phyloP scores from a whole-genome alignment of 257 asterid genomes.

The Vinca minor region DNA sequence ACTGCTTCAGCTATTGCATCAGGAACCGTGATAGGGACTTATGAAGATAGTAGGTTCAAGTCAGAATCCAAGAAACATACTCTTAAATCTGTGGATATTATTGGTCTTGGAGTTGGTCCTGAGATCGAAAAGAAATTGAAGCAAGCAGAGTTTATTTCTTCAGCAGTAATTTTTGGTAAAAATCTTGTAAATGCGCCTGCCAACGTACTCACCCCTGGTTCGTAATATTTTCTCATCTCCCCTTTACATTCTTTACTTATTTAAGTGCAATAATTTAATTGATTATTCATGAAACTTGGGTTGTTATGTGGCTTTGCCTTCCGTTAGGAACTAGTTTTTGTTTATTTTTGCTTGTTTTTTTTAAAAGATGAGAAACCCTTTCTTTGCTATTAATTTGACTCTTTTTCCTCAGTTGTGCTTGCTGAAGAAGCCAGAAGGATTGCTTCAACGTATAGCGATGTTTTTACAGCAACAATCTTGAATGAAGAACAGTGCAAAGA shows the following conservation, averaged over 20 bases:
- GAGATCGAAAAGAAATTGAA: conserved; percentile 79
- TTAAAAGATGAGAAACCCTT: background rate
- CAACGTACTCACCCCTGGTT: conserved; percentile 94
- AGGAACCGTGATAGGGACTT: conserved; percentile 73
- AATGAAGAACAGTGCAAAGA: conserved; percentile 89
- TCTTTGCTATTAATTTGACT: conserved; percentile 5
- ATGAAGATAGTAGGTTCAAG: conserved; percentile 83
- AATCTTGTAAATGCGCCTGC: conserved; percentile 97
- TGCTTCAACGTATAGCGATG: conserved; percentile 75
- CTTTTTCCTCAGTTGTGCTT: conserved; percentile 53
- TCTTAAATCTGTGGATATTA: conserved; percentile 68
- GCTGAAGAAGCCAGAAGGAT: conserved; percentile 80
- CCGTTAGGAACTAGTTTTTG: background rate
- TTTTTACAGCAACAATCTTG: conserved; percentile 75
- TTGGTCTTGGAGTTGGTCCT: conserved; percentile 89
- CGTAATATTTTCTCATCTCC: conserved; percentile 21
- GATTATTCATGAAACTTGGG: background rate
- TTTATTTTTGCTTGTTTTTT: conserved; percentile 4
- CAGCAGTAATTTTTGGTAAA: conserved; percentile 73
- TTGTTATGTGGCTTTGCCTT: background rate
- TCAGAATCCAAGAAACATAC: conserved; percentile 62
- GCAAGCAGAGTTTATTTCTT: conserved; percentile 63
- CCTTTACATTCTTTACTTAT: background rate
- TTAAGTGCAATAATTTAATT: background rate
- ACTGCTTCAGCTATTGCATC: conserved; percentile 78